A percentile compares a stretch with the other conserved stretches of the same genome.
Evolutionary conservation across 306 rosid species (phyloP).

Genomic region (Echinosophora koreensis): DNA sequence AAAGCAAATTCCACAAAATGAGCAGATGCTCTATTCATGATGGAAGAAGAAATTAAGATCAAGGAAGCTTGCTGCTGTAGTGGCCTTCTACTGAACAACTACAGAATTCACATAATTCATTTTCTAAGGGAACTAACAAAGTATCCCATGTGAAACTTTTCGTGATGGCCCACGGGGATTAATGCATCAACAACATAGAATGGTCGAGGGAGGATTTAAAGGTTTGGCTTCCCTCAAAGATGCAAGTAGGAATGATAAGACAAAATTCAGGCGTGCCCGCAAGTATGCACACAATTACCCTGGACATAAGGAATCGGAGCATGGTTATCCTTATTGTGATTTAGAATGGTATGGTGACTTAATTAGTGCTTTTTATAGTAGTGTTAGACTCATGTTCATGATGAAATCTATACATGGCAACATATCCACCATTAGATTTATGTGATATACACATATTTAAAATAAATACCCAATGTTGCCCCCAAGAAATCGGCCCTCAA

Average conservation of each 20-base stretch:
- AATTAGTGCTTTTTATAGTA: background rate
- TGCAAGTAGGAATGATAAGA: conserved; percentile 6
- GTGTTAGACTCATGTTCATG: background rate
- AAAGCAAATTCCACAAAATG: background rate
- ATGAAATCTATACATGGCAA: background rate
- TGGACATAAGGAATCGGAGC: background rate
- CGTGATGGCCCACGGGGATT: background rate
- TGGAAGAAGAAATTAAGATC: background rate
- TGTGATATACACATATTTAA: too few species aligned
- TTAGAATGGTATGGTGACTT: conserved; percentile 11
- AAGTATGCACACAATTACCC: conserved; percentile 2
- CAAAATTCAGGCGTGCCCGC: background rate
- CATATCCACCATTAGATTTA: background rate
- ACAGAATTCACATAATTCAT: background rate
- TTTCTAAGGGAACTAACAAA: background rate
- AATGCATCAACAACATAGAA: background rate
- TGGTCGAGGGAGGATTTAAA: background rate
- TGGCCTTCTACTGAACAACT: background rate
- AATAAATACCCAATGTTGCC: background rate
- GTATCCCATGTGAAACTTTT: background rate
- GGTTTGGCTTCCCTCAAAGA: background rate
- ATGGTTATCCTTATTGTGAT: background rate
- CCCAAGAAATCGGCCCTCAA: too few species aligned
- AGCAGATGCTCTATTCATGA: background rate
- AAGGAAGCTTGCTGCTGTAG: background rate